These are phyloP conservation scores for Chaetomiaceae sp. DNA, from an alignment of 2,329 filamentous ascomycete genomes.

Conservation along the genomic window DNA sequence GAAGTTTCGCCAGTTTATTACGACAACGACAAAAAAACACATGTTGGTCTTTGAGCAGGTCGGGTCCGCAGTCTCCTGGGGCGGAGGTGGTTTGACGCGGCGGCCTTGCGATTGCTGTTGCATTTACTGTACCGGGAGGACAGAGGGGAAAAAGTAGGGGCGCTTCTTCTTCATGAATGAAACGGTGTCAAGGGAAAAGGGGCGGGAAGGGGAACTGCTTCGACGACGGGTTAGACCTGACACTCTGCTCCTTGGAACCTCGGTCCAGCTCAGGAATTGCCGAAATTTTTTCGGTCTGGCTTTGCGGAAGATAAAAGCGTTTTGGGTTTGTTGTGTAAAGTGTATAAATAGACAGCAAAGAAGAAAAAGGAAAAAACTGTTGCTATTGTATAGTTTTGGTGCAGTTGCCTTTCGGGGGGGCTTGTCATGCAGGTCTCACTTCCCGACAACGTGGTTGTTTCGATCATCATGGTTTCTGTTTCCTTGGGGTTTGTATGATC, in stretches of 20 bases:
- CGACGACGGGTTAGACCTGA: conserved; percentile 17
- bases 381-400: background rate
- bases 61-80: background rate
- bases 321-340: conserved; percentile 18
- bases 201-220: background rate
- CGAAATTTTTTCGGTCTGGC: conserved; percentile 3
- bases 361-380: conserved; percentile 13
- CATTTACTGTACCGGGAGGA: conserved; percentile 11
- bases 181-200: conserved; percentile 12
- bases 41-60: conserved; percentile 2
- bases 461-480: no score
- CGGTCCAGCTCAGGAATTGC: conserved; percentile 5
- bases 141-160: background rate
- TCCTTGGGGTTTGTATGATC: no score
- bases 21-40: background rate
- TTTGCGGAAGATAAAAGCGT: conserved; percentile 22
- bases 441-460: no score
- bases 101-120: conserved; percentile 4
- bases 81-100: background rate
- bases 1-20: background rate
- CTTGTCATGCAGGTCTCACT: background rate
- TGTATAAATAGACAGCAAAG: conserved; percentile 22
- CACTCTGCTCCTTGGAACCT: conserved; percentile 16
- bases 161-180: conserved; percentile 14
- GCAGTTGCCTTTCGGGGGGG: no score